Evolutionary conservation across 2,329 filamentous ascomycete genomes (phyloP).

Genomic region (Aspergillus novoparasiticus): DNA sequence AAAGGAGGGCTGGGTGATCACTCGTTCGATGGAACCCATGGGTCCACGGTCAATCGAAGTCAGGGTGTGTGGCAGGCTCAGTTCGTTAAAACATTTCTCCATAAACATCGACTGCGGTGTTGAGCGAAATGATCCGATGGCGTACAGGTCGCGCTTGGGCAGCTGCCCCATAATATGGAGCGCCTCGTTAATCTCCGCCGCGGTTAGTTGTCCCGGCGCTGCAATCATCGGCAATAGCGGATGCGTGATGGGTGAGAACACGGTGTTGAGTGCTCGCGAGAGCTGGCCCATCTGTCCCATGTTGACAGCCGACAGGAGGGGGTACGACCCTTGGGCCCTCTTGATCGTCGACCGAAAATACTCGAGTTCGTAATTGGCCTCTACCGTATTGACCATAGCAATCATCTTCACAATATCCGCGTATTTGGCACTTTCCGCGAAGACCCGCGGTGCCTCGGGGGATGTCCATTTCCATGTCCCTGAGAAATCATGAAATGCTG

Average conservation of each 20-base stretch:
- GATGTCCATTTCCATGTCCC: constrained; percentile 83
- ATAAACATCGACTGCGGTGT: constrained; percentile 82
- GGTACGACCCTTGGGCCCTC: constrained; percentile 64
- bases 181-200: constrained; percentile 80
- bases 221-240: constrained; percentile 81
- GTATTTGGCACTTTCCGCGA: constrained; percentile 70
- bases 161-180: constrained; percentile 78
- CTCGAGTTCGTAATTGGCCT: constrained; percentile 87
- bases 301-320: constrained; percentile 80
- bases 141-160: constrained; percentile 77
- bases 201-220: constrained; percentile 81
- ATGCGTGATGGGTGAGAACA: constrained; percentile 87
- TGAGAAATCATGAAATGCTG: constrained; percentile 89
- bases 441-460: constrained; percentile 69
- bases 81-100: constrained; percentile 78
- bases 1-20: constrained; percentile 73
- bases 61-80: constrained; percentile 84
- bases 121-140: constrained; percentile 72
- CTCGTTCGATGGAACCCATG: constrained; percentile 68
- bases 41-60: constrained; percentile 71
- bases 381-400: constrained; percentile 75
- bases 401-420: constrained; percentile 93
- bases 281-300: constrained; percentile 87
- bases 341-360: constrained; percentile 81
- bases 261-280: constrained; percentile 78